phyloP scores from a whole-genome alignment of 1,284 basidiomycete genomes.

The Bjerkandera adusta region DNA sequence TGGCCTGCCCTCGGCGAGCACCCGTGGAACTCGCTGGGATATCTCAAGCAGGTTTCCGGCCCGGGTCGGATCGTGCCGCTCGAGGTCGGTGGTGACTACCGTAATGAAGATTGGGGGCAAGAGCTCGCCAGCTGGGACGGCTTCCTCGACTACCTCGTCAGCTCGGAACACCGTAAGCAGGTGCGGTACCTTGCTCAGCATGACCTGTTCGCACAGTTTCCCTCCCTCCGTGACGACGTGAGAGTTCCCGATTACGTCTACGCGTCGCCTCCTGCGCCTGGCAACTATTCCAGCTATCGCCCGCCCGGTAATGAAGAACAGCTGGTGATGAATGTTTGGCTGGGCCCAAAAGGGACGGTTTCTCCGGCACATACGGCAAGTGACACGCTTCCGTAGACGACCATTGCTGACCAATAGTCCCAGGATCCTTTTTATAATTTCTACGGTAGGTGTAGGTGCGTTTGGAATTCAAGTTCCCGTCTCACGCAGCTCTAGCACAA shows the following conservation, averaged over 20 bases:
- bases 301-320: slow-evolving; percentile 71
- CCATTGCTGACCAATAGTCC: slow-evolving; percentile 3
- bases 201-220: slow-evolving; percentile 84
- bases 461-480: not conserved
- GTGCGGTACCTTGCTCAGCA: slow-evolving; percentile 91
- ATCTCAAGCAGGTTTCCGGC: slow-evolving; percentile 69
- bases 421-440: slow-evolving; percentile 94
- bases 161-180: slow-evolving; percentile 19
- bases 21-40: slow-evolving; percentile 67
- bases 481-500: slow-evolving; percentile 56
- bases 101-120: slow-evolving; percentile 81
- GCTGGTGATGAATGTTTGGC: slow-evolving; percentile 83
- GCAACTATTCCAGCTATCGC: slow-evolving; percentile 49
- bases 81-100: slow-evolving; percentile 87
- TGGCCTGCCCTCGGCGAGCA: slow-evolving; percentile 73
- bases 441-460: slow-evolving; percentile 58
- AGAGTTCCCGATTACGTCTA: slow-evolving; percentile 87
- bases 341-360: slow-evolving; percentile 75
- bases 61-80: slow-evolving; percentile 86
- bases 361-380: slow-evolving; percentile 92
- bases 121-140: slow-evolving; percentile 75
- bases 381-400: slow-evolving; percentile 17
- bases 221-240: slow-evolving; percentile 72
- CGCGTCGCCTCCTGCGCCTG: slow-evolving; percentile 50
- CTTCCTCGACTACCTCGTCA: slow-evolving; percentile 59